Percentiles rank a stretch among this genome's conserved stretches.
Evolutionary conservation across 768 basidiomycete species (phyloP).

Genomic region (Asterophora lycoperdoides): DNA sequence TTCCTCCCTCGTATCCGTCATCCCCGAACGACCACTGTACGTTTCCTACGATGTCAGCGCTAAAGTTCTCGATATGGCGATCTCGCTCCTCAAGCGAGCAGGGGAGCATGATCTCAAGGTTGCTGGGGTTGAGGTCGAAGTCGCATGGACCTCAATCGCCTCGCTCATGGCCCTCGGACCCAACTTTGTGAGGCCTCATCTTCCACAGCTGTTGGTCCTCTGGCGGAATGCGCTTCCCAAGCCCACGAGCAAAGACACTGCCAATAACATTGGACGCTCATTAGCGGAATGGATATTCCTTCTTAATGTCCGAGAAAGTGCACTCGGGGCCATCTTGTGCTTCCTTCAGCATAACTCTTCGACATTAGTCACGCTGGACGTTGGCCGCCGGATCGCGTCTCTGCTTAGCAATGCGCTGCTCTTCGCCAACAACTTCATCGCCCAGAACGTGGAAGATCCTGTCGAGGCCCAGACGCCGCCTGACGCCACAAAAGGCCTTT

Average conservation of each 20-base stretch:
- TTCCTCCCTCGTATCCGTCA: constrained; percentile 79
- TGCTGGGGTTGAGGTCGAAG: constrained; percentile 82
- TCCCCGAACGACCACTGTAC: constrained; percentile 85
- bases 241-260: constrained; percentile 82
- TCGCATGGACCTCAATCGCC: constrained; percentile 90
- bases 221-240: constrained; percentile 98
- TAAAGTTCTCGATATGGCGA: constrained; percentile 88
- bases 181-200: constrained; percentile 88
- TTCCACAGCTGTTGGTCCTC: constrained; percentile 89
- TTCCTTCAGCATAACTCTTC: constrained; percentile 80
- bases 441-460: constrained; percentile 64
- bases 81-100: constrained; percentile 82
- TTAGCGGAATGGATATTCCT: constrained; percentile 87
- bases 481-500: constrained; percentile 39
- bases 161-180: constrained; percentile 90
- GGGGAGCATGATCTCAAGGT: constrained; percentile 86
- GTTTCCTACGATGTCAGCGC: constrained; percentile 91
- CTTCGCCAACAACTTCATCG: constrained; percentile 81
- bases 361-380: constrained; percentile 82
- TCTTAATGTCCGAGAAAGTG: constrained; percentile 84
- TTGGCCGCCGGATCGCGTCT: constrained; percentile 82
- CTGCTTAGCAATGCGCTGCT: constrained; percentile 86
- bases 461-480: constrained; percentile 33
- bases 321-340: constrained; percentile 81
- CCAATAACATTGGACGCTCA: constrained; percentile 54